phyloP scores from a whole-genome alignment of 148 eudicot genomes.

The Linanthus parryae region DNA sequence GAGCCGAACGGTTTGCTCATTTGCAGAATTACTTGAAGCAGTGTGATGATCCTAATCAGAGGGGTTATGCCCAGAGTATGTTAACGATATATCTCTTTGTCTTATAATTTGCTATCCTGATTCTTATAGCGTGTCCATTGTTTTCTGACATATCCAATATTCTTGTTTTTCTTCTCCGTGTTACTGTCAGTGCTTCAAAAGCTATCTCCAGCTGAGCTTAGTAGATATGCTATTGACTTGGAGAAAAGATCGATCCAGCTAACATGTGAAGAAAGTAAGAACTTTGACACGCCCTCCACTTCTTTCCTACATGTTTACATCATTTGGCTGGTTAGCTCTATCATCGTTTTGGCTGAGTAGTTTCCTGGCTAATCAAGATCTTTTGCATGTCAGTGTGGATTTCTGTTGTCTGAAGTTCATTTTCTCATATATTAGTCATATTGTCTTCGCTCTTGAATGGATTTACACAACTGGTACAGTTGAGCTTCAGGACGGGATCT shows the following conservation, averaged over 20 bases:
- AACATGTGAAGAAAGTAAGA: constrained; percentile 37
- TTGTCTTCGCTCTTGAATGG: too few relatives aligned
- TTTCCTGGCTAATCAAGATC: too few relatives aligned
- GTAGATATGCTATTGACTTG: constrained; percentile 34
- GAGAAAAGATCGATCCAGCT: constrained; percentile 40
- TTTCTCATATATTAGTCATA: too few relatives aligned
- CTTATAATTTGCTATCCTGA: background rate
- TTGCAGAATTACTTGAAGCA: constrained; percentile 33
- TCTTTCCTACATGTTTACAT: background rate
- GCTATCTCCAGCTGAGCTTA: constrained; percentile 33
- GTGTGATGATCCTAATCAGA: constrained; percentile 23
- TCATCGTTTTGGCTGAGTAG: too few relatives aligned
- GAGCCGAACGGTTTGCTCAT: constrained; percentile 22
- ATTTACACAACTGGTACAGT: too few relatives aligned
- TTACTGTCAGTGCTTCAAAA: constrained; percentile 21
- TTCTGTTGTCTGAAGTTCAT: too few relatives aligned
- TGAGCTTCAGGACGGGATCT: too few relatives aligned
- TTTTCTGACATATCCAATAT: constrained; percentile 3
- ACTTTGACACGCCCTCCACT: background rate
- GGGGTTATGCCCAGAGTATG: constrained; percentile 28
- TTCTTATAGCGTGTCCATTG: background rate
- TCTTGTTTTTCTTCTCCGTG: constrained; percentile 8
- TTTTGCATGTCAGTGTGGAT: too few relatives aligned
- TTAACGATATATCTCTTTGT: background rate
- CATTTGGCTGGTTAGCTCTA: background rate